These are phyloP conservation scores for Cryomyces antarcticus DNA, from an alignment of 495 filamentous ascomycete species.

Conservation along the genomic window DNA sequence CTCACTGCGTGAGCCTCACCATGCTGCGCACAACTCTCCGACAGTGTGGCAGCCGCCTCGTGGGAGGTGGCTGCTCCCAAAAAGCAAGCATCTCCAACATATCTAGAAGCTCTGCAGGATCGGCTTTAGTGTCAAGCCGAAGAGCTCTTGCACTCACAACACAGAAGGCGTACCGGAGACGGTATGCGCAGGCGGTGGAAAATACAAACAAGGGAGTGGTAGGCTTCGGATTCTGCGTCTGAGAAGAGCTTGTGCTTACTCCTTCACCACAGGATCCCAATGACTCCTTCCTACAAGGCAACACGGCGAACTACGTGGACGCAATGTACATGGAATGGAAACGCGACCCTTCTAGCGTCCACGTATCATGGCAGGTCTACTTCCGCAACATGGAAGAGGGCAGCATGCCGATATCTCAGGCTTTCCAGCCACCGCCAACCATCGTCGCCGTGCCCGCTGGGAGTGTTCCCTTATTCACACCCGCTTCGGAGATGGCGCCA, in stretches of 20 bases:
- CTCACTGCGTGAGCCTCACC: no score
- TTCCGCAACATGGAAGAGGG: slow-evolving; percentile 98
- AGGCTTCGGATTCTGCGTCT: slow-evolving; percentile 4
- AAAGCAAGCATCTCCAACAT: slow-evolving; percentile 12
- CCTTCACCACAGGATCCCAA: slow-evolving; percentile 43
- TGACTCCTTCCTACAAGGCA: slow-evolving; percentile 87
- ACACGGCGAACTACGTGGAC: slow-evolving; percentile 94
- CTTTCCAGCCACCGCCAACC: slow-evolving; percentile 87
- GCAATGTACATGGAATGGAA: slow-evolving; percentile 99
- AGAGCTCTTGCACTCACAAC: slow-evolving; percentile 29
- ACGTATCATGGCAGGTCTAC: slow-evolving; percentile 98
- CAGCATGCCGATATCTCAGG: slow-evolving; percentile 89
- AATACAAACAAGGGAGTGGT: slow-evolving; percentile 32
- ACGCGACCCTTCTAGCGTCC: slow-evolving; percentile 76
- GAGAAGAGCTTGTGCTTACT: neutral
- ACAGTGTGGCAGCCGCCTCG: slow-evolving; percentile 16
- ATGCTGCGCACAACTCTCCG: slow-evolving; percentile 20
- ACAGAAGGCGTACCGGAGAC: slow-evolving; percentile 21
- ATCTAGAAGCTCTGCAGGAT: slow-evolving; percentile 5
- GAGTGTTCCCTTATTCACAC: slow-evolving; percentile 24
- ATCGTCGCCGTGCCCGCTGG: slow-evolving; percentile 62
- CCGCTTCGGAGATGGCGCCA: slow-evolving; percentile 38
- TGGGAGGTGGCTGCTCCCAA: slow-evolving; percentile 9
- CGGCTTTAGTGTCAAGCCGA: slow-evolving; percentile 24
- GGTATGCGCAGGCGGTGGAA: slow-evolving; percentile 37